These are phyloP conservation scores for Colletotrichum sp. DNA, from an alignment of 2,329 filamentous ascomycete species.

Conservation along the genomic window DNA sequence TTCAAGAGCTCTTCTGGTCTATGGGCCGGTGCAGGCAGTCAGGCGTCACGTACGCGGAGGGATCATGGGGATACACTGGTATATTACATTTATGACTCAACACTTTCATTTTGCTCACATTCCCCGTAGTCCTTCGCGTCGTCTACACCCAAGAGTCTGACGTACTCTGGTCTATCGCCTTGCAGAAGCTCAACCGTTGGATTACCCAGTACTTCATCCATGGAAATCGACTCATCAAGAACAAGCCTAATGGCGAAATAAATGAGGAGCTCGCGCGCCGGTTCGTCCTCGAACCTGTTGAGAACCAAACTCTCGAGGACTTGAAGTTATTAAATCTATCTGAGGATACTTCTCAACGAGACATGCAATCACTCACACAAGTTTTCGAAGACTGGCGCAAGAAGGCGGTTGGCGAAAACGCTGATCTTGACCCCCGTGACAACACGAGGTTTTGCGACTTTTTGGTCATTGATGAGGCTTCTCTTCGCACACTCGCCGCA, in stretches of 20 bases:
- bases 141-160: neutral
- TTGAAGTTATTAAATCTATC: neutral
- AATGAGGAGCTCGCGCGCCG: neutral
- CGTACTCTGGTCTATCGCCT: neutral
- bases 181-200: neutral
- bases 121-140: neutral
- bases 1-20: neutral
- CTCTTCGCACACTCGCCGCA: neutral
- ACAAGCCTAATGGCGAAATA: neutral
- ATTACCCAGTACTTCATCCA: neutral
- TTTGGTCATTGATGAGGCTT: neutral
- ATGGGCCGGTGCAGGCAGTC: neutral
- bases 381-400: neutral
- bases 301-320: neutral
- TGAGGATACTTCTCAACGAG: neutral
- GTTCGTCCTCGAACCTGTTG: accelerated
- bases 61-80: neutral
- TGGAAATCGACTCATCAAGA: neutral
- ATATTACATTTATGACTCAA: neutral
- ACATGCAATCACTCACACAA: neutral
- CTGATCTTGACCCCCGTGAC: neutral
- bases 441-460: neutral
- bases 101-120: neutral
- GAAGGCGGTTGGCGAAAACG: accelerated
- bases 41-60: neutral